Evolutionary conservation across 768 basidiomycete genomes (phyloP), one percentile per base, ranked within the genome.

Genomic region (Hygrophorus russula): DNA sequence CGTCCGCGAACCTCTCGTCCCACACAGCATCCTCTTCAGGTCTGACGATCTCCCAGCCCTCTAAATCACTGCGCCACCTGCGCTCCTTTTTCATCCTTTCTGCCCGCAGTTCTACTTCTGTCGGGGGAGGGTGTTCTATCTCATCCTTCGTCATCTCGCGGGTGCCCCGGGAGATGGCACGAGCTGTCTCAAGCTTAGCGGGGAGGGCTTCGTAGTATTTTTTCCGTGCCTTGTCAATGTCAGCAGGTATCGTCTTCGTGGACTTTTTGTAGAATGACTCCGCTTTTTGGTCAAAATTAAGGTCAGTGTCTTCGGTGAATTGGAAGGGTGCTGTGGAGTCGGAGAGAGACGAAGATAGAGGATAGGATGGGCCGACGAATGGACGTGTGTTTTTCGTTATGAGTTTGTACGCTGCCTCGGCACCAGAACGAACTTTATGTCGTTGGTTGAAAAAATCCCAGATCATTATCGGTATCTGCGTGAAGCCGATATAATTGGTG

Each of bases 381-480:
- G 80, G 76, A 10, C 91, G 76, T 2, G 74, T 78, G 36, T 68
- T 53, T 5, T 66, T 67, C 59, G 71, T 67, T 50, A 96, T 72
- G 44, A 97, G 68, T 36, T 69, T 66, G 56, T 87, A 84, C 0
- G 82, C 92, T 9, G 82, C 82, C 51, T 93, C 80, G 8, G 85
- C 82, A 27, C 94, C 94, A 10, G 74, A 61, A 5, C 63, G 73
- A n/a, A 90, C 89, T 55, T 84, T 79, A 37, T 77, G 65, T 6
- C 91, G 79, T 57, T 86, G 81, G 57, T 90, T 92, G 68, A 96
- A 97, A 62, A 91, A 91, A 49, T 80, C 86, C 77, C 79, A 82
- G 37, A 94, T 74, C 90, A 94, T 93, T 52, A 74, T 63, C 10
- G 92, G 92, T 45, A 94, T 79, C 54, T 87, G 85, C 20, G 70